Evolutionary conservation across 805 yeast genomes (phyloP).

Genomic region (Lachancea nothofagi): DNA sequence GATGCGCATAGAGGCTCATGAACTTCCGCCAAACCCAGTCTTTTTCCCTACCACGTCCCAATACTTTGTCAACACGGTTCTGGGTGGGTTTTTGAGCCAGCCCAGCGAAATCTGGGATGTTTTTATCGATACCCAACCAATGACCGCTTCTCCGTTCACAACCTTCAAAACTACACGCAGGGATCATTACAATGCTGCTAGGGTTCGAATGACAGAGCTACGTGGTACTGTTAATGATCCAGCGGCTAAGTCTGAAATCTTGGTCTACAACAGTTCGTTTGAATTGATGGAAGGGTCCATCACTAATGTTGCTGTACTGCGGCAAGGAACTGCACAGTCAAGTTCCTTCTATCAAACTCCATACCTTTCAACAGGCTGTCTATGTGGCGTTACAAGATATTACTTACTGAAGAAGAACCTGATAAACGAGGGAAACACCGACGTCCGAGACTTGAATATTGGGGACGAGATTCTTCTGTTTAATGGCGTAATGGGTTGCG

Average conservation of each 20-base stretch:
- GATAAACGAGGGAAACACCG: slow-evolving; percentile 46
- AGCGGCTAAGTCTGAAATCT: slow-evolving; percentile 49
- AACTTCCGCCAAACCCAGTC: slow-evolving; percentile 19
- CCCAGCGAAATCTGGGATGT: slow-evolving; percentile 48
- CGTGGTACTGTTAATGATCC: slow-evolving; percentile 17
- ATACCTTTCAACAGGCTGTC: slow-evolving; percentile 66
- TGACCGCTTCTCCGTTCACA: slow-evolving; percentile 65
- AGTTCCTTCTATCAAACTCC: slow-evolving; percentile 69
- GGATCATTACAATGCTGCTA: slow-evolving; percentile 53
- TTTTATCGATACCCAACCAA: slow-evolving; percentile 50
- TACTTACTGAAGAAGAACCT: slow-evolving; percentile 49
- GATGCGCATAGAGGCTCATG: slow-evolving; percentile 35
- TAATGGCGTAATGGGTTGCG: slow-evolving; percentile 81
- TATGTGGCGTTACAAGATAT: slow-evolving; percentile 77
- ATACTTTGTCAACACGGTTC: slow-evolving; percentile 28
- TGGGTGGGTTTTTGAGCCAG: slow-evolving; percentile 22
- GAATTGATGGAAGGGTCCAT: slow-evolving; percentile 78
- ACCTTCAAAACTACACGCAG: slow-evolving; percentile 83
- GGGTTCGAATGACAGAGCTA: slow-evolving; percentile 41
- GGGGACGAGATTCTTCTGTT: slow-evolving; percentile 71
- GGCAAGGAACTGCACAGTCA: slow-evolving; percentile 30
- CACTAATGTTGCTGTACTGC: slow-evolving; percentile 64
- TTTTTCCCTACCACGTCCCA: slow-evolving; percentile 3
- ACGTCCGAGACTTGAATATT: slow-evolving; percentile 40
- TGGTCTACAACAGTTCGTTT: slow-evolving; percentile 55